Evolutionary conservation across 2,329 filamentous ascomycete species (phyloP), one percentile per base, ranked within the genome.

Genomic region (Cadophora gregata): DNA sequence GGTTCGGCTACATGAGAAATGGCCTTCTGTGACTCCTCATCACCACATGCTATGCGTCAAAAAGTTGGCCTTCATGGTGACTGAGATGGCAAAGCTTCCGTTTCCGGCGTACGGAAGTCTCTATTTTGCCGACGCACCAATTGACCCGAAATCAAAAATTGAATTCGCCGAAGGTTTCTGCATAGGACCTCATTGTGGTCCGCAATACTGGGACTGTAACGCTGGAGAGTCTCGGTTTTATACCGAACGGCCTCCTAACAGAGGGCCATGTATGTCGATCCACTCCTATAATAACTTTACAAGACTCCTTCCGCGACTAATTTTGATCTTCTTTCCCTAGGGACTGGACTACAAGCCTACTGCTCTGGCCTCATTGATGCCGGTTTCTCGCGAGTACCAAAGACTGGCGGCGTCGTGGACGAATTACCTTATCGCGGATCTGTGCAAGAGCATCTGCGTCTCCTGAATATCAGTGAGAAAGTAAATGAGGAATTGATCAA

Each of bases 31-130:
- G 51, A 56, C 14, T 56, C 51, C 51, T 56, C 51, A 56, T 56
- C 51, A 56, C 33, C 51, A 56, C 29, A 56, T 56, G 51, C 51
- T 56, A 36, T 56, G 51, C 29, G 51, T 56, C 4, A 56, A 56
- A 33, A 56, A 21, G 29, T 27, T 36, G 51, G 29, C 51, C 51
- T 56, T 56, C 12, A 56, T 56, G 2, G 51, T 56, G 51, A 56
- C 51, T 56, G 51, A 56, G 31, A 56, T 56, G 51, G 51, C 51
- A 56, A 56, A 56, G n/a, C 51, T 56, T 56, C 51, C 51, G 33
- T 56, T 56, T 56, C 51, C 51, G n/a, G 51, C 51, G 8, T 56
- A 56, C 51, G 51, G 51, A 8, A 56, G 51, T 56, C 51, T 56
- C 3, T 56, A 56, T 36, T 56, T 56, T 36, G 27, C 27, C 21